Percentiles rank a stretch among this genome's conserved stretches.
These are phyloP conservation scores for Pseudogymnoascus sp. DNA, from an alignment of 2,329 filamentous ascomycete genomes.

Conservation along the genomic window DNA sequence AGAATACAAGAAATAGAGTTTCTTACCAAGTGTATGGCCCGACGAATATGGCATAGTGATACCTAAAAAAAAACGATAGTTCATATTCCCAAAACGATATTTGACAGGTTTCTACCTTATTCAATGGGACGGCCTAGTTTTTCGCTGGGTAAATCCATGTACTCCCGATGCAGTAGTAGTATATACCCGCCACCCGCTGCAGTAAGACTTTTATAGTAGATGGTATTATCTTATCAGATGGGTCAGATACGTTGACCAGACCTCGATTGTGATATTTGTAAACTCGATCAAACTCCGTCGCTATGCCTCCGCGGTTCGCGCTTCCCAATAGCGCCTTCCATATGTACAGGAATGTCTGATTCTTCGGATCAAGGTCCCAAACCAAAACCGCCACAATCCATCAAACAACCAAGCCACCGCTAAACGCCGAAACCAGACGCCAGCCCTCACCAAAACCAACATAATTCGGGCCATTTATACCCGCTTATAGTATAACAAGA, in stretches of 20 bases:
- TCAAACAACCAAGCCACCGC: background rate
- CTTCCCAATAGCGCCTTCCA: background rate
- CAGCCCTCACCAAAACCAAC: background rate
- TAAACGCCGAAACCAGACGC: background rate
- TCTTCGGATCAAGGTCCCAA: background rate
- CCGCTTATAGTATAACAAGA: slow-evolving; percentile 4
- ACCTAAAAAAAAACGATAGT: background rate
- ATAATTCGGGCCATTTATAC: background rate
- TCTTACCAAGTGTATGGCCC: background rate
- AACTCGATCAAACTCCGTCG: background rate
- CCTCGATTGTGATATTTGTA: background rate
- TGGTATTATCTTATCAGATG: slow-evolving; percentile 5
- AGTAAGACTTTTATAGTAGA: background rate
- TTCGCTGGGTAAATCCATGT: too few relatives aligned
- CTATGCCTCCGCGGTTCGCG: background rate
- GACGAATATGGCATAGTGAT: too few relatives aligned
- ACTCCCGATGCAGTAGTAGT: too few relatives aligned
- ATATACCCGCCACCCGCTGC: background rate
- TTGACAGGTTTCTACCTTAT: background rate
- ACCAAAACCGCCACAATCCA: background rate
- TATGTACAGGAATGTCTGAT: background rate
- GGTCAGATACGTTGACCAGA: background rate
- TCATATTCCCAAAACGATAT: background rate
- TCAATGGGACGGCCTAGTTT: background rate
- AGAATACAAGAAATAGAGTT: background rate